These are phyloP conservation scores for Saussurea involucrata DNA, from an alignment of 129 eudicot species.

Conservation along the genomic window DNA sequence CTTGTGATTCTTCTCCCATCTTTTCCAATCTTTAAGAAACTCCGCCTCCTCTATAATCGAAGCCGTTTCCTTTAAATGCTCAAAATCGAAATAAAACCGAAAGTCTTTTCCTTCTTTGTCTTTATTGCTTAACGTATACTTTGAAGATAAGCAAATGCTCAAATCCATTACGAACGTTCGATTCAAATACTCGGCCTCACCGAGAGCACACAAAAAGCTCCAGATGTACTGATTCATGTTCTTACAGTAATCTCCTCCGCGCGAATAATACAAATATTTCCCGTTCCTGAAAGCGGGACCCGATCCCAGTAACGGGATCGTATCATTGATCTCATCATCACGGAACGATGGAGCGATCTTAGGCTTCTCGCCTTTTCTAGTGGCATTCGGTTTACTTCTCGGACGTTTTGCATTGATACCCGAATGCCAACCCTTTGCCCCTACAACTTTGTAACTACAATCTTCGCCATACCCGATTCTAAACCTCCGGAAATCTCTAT, in stretches of 20 bases:
- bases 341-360: slow-evolving; percentile 37
- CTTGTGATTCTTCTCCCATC: slow-evolving; percentile 75
- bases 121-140: slow-evolving; percentile 57
- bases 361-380: slow-evolving; percentile 37
- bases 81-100: slow-evolving; percentile 88
- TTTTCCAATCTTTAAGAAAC: slow-evolving; percentile 77
- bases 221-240: slow-evolving; percentile 91
- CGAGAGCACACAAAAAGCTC: slow-evolving; percentile 95
- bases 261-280: slow-evolving; percentile 83
- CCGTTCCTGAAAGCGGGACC: slow-evolving; percentile 62
- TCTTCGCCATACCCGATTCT: slow-evolving; percentile 59
- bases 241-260: slow-evolving; percentile 95
- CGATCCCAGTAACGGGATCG: slow-evolving; percentile 68
- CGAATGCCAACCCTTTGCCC: slow-evolving; percentile 90
- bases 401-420: slow-evolving; percentile 84
- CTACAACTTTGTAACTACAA: slow-evolving; percentile 69
- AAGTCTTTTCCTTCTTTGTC: slow-evolving; percentile 97
- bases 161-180: slow-evolving; percentile 95
- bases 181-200: slow-evolving; percentile 88
- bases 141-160: slow-evolving; percentile 67
- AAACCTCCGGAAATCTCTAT: slow-evolving; percentile 91
- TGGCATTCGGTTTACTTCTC: slow-evolving; percentile 34
- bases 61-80: slow-evolving; percentile 82
- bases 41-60: slow-evolving; percentile 82
- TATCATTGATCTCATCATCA: slow-evolving; percentile 87